Percentiles rank a stretch among this genome's conserved stretches.
These are phyloP conservation scores for Urostyla sp. DNA, from an alignment of 73 alveolate genomes.

Conservation along the genomic window DNA sequence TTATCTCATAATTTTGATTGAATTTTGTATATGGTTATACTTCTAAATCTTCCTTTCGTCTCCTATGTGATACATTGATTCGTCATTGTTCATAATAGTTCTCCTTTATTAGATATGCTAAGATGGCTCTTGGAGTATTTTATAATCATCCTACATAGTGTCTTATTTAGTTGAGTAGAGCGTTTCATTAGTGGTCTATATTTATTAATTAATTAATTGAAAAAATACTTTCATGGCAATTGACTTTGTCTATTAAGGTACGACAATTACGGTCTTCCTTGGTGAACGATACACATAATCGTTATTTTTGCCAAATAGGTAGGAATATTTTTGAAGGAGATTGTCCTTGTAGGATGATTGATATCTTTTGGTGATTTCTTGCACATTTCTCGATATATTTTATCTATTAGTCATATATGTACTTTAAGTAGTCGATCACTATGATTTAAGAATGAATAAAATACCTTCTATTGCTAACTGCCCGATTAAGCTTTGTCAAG, in stretches of 20 bases:
- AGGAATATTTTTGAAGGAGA: neutral
- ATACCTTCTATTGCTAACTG: too few species aligned
- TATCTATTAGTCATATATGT: neutral
- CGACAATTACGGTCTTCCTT: conserved; percentile 32
- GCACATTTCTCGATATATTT: neutral
- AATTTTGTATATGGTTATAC: conserved; percentile 43
- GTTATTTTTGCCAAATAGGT: neutral
- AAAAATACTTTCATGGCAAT: conserved; percentile 1
- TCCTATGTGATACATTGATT: neutral
- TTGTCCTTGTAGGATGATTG: conserved; percentile 10
- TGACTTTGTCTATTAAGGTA: neutral
- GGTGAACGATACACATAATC: conserved; percentile 29
- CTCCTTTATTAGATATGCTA: neutral
- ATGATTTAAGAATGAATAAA: neutral
- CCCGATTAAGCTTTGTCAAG: too few species aligned
- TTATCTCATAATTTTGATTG: conserved; percentile 33
- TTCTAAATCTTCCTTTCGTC: conserved; percentile 7
- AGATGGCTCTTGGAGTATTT: neutral
- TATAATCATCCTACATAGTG: neutral
- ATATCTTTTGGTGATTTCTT: neutral
- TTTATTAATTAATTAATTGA: neutral
- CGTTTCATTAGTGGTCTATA: neutral
- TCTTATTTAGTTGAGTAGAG: neutral
- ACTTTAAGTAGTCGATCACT: neutral
- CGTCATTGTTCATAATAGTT: neutral